Percentiles rank a stretch among this genome's conserved stretches.
These are phyloP conservation scores for Jimgerdemannia flammicorona DNA, from an alignment of 192 early-diverging fungal species.

Conservation along the genomic window DNA sequence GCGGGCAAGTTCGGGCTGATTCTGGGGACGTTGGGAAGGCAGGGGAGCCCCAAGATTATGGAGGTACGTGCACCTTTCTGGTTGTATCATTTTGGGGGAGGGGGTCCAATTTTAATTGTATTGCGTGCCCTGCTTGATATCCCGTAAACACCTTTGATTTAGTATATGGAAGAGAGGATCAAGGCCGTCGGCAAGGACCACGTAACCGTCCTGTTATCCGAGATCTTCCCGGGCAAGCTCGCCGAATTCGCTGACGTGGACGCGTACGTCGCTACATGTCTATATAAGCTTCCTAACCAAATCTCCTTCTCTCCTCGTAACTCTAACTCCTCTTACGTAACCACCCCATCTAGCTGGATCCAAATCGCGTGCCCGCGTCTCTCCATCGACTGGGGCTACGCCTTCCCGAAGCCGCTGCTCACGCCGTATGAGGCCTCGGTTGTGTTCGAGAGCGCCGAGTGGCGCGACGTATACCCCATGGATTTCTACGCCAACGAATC, in stretches of 20 bases:
- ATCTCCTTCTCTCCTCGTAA: background rate
- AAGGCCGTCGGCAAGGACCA: constrained; percentile 56
- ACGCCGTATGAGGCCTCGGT: constrained; percentile 96
- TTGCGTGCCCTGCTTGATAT: too few relatives aligned
- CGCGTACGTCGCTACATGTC: constrained; percentile 40
- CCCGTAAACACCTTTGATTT: too few relatives aligned
- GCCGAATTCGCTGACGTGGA: constrained; percentile 83
- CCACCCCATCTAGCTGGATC: constrained; percentile 64
- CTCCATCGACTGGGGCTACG: constrained; percentile 99
- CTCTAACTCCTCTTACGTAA: background rate
- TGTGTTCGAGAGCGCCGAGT: constrained; percentile 71
- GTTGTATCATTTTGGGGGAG: background rate
- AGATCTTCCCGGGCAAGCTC: constrained; percentile 94
- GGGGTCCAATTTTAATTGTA: too few relatives aligned
- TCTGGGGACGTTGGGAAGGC: constrained; percentile 92
- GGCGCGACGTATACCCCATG: constrained; percentile 93
- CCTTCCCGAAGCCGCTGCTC: constrained; percentile 86
- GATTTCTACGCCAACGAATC: constrained; percentile 94
- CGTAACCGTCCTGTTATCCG: constrained; percentile 80
- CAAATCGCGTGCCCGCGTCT: constrained; percentile 96
- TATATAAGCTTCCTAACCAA: background rate
- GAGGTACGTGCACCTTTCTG: constrained; percentile 27
- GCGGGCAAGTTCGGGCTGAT: constrained; percentile 88
- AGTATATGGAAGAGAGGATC: constrained; percentile 61
- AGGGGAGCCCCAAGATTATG: constrained; percentile 91